phyloP scores from a whole-genome alignment of 495 filamentous ascomycete genomes.

The Collariella sp. region DNA sequence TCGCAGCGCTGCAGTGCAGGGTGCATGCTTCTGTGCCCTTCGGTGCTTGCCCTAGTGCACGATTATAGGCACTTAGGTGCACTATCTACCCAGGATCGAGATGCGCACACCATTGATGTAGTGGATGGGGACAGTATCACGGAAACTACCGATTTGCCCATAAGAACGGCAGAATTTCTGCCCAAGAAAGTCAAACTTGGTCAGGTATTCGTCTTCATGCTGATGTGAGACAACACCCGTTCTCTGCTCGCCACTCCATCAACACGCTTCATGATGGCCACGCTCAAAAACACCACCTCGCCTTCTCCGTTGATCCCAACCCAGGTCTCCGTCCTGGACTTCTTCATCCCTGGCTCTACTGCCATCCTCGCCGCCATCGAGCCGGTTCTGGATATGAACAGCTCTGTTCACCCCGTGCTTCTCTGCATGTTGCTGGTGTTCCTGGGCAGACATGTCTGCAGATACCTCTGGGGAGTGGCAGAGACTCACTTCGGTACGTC shows the following conservation, averaged over 20 bases:
- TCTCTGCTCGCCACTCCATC: background rate
- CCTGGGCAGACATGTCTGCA: constrained; percentile 20
- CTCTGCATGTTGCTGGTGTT: constrained; percentile 21
- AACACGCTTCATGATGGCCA: background rate
- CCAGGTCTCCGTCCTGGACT: background rate
- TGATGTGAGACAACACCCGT: background rate
- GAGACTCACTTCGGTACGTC: constrained; percentile 29
- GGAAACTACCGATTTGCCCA: no score
- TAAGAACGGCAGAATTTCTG: no score
- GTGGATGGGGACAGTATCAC: no score
- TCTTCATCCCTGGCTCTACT: constrained; percentile 3
- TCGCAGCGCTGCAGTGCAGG: no score
- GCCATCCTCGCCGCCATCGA: constrained; percentile 12
- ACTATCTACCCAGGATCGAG: no score
- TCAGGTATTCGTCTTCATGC: background rate
- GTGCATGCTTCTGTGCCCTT: no score
- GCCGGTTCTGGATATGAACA: constrained; percentile 19
- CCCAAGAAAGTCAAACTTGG: no score
- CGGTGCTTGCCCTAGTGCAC: no score
- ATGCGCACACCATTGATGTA: no score
- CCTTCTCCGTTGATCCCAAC: background rate
- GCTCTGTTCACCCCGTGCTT: constrained; percentile 19
- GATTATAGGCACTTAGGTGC: no score
- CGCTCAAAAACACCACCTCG: background rate
- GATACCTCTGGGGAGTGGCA: constrained; percentile 19